Percentiles rank a stretch among this genome's conserved stretches.
These are phyloP conservation scores for Lagerstroemia speciosa DNA, from an alignment of 345 rosid species.

Conservation along the genomic window DNA sequence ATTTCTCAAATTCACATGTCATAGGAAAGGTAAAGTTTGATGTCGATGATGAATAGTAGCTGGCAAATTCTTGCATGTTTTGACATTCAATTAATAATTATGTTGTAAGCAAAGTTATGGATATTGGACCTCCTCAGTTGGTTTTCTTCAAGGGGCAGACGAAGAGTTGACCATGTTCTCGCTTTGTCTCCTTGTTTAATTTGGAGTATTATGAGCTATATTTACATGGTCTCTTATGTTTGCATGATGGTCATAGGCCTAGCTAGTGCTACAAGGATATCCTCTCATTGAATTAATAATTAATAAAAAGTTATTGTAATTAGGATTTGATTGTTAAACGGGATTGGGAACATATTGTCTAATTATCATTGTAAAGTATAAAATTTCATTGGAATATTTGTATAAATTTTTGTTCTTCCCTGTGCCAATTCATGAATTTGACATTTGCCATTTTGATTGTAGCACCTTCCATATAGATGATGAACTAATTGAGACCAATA, in stretches of 20 bases:
- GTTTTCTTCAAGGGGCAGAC: neutral
- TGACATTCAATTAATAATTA: neutral
- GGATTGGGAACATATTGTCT: neutral
- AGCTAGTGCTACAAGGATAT: neutral
- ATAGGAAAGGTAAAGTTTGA: constrained; percentile 73
- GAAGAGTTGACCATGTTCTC: neutral
- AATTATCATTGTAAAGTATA: neutral
- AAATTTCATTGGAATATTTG: too few species aligned
- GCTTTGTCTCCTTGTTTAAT: neutral
- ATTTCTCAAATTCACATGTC: constrained; percentile 62
- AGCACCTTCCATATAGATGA: neutral
- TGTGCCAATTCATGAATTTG: neutral
- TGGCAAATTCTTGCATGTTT: neutral
- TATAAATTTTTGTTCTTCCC: neutral
- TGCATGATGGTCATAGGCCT: neutral
- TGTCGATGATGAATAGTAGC: neutral
- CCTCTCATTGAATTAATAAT: neutral
- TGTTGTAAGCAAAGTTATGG: neutral
- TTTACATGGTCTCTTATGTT: neutral
- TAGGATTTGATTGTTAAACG: neutral
- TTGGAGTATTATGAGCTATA: neutral
- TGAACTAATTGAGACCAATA: too few species aligned
- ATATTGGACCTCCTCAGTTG: neutral
- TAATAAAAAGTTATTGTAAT: neutral
- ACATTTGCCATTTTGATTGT: neutral